Evolutionary conservation across 2,329 filamentous ascomycete species (phyloP).

Genomic region (Ascochyta fabae): DNA sequence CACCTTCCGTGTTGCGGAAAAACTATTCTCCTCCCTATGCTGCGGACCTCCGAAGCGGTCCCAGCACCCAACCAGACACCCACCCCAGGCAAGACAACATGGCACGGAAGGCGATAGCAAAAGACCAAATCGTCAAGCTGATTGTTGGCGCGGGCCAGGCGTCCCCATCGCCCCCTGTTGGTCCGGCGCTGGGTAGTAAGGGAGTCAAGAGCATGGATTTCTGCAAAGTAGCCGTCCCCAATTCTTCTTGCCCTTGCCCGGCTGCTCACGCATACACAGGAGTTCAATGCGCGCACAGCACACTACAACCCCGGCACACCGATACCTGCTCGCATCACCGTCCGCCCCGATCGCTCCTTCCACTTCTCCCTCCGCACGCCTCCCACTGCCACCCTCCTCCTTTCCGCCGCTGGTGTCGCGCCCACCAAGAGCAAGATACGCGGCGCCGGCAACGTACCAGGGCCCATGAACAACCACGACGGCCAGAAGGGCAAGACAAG

Average conservation of each 20-base stretch:
- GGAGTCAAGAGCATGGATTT: slow-evolving; percentile 99
- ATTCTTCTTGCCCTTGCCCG: background rate
- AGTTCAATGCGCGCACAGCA: slow-evolving; percentile 94
- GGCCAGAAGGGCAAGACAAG: slow-evolving; percentile 47
- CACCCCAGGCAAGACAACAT: slow-evolving; percentile 28
- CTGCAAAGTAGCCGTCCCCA: slow-evolving; percentile 75
- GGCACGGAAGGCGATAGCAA: slow-evolving; percentile 47
- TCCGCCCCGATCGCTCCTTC: slow-evolving; percentile 92
- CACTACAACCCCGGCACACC: slow-evolving; percentile 84
- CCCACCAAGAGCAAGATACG: slow-evolving; percentile 76
- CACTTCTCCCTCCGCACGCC: slow-evolving; percentile 92
- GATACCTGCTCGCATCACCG: slow-evolving; percentile 86
- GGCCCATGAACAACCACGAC: slow-evolving; percentile 52
- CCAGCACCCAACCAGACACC: background rate
- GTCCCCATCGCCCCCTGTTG: slow-evolving; percentile 91
- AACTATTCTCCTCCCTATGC: slow-evolving; percentile 1
- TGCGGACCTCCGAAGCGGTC: slow-evolving; percentile 19
- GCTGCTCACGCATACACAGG: slow-evolving; percentile 60
- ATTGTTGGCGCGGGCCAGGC: slow-evolving; percentile 97
- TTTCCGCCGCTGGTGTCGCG: slow-evolving; percentile 80
- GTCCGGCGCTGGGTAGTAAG: slow-evolving; percentile 94
- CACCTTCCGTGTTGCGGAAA: background rate
- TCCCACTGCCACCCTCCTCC: slow-evolving; percentile 87
- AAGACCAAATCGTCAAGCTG: slow-evolving; percentile 79
- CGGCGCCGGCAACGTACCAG: slow-evolving; percentile 67